Conservation (phyloP, 208 protist species). For the Leishmania lainsoni region DNA sequence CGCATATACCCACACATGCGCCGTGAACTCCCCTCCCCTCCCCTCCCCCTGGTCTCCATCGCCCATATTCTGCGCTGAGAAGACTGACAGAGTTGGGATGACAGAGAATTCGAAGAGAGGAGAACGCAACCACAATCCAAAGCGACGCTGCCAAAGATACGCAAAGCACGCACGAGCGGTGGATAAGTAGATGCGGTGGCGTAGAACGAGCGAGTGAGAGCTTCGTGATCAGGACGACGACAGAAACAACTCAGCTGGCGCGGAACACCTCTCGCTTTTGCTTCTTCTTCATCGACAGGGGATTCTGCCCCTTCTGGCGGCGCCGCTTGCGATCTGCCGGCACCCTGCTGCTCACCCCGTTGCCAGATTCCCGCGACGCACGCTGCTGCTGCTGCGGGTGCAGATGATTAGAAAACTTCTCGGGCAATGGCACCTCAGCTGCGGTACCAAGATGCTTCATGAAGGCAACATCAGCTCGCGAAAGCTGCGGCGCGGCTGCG, state of each 20-base stretch:
- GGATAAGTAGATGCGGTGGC: not conserved
- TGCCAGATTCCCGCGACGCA: not conserved
- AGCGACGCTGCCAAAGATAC: not conserved
- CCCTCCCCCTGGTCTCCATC: not conserved
- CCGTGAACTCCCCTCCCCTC: not conserved
- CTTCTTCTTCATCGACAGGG: slow-evolving; percentile 86
- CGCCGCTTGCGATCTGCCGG: slow-evolving; percentile 20
- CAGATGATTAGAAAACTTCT: not conserved
- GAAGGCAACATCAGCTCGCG: slow-evolving; percentile 58
- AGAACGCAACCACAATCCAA: not conserved
- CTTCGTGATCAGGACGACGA: not conserved
- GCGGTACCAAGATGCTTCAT: slow-evolving; percentile 46
- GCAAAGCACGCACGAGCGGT: not conserved
- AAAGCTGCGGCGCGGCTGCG: slow-evolving; percentile 34
- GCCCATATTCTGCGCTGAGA: not conserved
- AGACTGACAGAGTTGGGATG: not conserved
- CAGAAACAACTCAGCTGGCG: slow-evolving; percentile 18
- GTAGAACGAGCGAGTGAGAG: not conserved
- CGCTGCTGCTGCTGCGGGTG: not conserved
- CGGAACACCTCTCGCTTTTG: slow-evolving; percentile 71
- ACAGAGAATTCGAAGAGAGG: not conserved
- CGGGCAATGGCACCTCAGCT: slow-evolving; percentile 14
- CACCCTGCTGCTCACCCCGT: not conserved
- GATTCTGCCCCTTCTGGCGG: slow-evolving; percentile 52
- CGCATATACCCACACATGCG: not conserved